A percentile compares a stretch with the other conserved stretches of the same genome.
Conservation (phyloP, 208 protist species). For the Wallacemonas sp. region DNA sequence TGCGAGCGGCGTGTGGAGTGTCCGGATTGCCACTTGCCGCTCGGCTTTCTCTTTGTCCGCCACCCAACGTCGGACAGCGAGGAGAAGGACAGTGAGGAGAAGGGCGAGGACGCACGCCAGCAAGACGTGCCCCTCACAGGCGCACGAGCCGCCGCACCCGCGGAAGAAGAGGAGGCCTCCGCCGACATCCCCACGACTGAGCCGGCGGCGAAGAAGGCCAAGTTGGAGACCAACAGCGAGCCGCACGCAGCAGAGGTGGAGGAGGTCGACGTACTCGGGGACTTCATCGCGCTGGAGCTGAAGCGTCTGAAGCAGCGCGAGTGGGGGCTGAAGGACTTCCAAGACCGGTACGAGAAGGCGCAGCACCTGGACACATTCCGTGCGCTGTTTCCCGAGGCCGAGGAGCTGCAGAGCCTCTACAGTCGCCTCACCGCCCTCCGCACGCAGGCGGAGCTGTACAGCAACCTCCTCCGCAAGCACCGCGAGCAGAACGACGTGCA, state of each 20-base stretch:
- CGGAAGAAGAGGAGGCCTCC: not conserved
- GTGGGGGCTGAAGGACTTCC: conserved; percentile 67
- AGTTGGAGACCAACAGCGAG: too few species aligned
- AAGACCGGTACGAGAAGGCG: conserved; percentile 64
- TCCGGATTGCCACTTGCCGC: conserved; percentile 74
- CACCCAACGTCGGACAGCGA: not conserved
- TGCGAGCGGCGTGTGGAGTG: conserved; percentile 62
- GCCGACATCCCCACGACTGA: not conserved
- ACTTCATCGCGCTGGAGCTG: conserved; percentile 78
- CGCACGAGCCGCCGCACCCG: too few species aligned
- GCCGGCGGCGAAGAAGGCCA: not conserved
- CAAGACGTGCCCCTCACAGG: too few species aligned
- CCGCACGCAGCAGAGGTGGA: not conserved
- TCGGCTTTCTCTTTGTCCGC: conserved; percentile 66
- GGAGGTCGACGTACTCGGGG: conserved; percentile 18
- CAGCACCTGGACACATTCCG: conserved; percentile 64
- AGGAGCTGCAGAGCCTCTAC: conserved; percentile 79
- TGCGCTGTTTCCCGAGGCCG: conserved; percentile 73
- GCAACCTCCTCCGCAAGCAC: conserved; percentile 76
- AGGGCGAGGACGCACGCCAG: not conserved
- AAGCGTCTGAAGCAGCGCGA: conserved; percentile 70
- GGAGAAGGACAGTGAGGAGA: not conserved
- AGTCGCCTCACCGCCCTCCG: conserved; percentile 71
- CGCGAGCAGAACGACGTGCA: conserved; percentile 90
- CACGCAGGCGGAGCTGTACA: conserved; percentile 79